Evolutionary conservation across 2,329 filamentous ascomycete genomes (phyloP), one percentile per base, ranked within the genome.

Genomic region (Aspergillus sp.): DNA sequence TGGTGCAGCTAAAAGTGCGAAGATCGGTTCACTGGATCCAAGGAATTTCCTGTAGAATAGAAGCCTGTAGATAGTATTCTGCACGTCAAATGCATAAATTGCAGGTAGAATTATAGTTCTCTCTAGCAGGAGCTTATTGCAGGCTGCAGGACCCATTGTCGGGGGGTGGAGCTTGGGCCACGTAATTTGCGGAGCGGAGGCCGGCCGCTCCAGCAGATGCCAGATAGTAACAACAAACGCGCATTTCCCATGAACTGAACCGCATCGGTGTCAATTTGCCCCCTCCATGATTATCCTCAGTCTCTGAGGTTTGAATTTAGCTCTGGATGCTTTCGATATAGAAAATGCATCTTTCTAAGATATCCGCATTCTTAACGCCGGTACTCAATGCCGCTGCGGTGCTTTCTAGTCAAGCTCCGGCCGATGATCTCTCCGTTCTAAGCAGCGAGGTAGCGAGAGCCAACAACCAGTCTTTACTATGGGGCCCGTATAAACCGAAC

Each of bases 401-500:
- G 54, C 47, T 69, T 62, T 71, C 72, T 41, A 65, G 49, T 51
- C 62, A 65, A 62, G 69, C 69, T 56, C 57, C 68, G 36, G 53
- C 64, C 38, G 67, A 71, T 56, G 73, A 78, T 69, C 69, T 71
- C 32, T 73, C 75, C 23, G 54, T 72, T 54, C 64, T 77, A 60
- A 71, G 70, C 59, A 73, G 74, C 61, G 80, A 82, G 67, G 70
- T 78, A 50, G 73, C 74, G 25, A 75, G 70, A 70, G 80, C 81
- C 23, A 84, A 81, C 67, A 96, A 98, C 76, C 85, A 96, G 71
- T 94, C 90, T 71, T 82, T 99, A 68, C 83, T 98, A 80, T 99
- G 95, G 95, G 95, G 95, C 0, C 92, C 95, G 1, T 99, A 98
- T 79, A 87, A 91, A 68, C 90, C 94, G 0, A 97, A 97, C 71